phyloP scores from a whole-genome alignment of 2,329 filamentous ascomycete species.

The Hypoxylon sp. region DNA sequence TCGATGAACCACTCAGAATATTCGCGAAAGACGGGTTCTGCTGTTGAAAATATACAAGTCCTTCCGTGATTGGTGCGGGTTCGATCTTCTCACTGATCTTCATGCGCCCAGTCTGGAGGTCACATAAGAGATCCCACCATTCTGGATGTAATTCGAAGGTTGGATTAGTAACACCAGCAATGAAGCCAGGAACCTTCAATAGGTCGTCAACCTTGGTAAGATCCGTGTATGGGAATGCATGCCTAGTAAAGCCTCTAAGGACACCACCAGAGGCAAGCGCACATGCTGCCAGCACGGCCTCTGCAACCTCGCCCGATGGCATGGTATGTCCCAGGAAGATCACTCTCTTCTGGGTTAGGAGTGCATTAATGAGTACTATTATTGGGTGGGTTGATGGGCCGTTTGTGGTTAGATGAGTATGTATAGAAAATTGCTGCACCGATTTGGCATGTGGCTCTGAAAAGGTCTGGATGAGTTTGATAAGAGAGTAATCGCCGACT shows the following conservation, averaged over 20 bases:
- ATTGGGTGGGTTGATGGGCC: conserved; percentile 93
- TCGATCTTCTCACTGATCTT: conserved; percentile 95
- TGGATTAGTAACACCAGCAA: conserved; percentile 97
- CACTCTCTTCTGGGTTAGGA: conserved; percentile 95
- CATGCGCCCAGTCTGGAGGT: conserved; percentile 91
- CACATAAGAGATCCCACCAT: conserved; percentile 98
- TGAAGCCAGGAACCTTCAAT: conserved; percentile 95
- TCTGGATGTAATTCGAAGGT: conserved; percentile 95
- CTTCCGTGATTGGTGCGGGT: conserved; percentile 83
- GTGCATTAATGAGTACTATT: conserved; percentile 92
- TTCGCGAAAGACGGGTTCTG: conserved; percentile 74
- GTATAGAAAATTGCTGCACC: conserved; percentile 86
- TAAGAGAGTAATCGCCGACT: conserved; percentile 95
- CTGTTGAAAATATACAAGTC: conserved; percentile 88
- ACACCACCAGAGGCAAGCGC: conserved; percentile 92
- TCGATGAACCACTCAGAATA: conserved; percentile 59
- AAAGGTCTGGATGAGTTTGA: conserved; percentile 97
- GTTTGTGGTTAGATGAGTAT: conserved; percentile 93
- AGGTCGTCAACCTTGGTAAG: conserved; percentile 98
- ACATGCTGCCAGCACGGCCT: conserved; percentile 98
- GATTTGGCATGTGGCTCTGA: conserved; percentile 85
- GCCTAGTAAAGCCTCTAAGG: conserved; percentile 92
- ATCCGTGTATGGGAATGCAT: conserved; percentile 98
- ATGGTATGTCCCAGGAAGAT: conserved; percentile 97
- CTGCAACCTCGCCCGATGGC: conserved; percentile 94